A percentile compares a stretch with the other conserved stretches of the same genome.
These are phyloP conservation scores for Lodderomyces orthopsilosis DNA, from an alignment of 1,139 yeast species.

Conservation along the genomic window DNA sequence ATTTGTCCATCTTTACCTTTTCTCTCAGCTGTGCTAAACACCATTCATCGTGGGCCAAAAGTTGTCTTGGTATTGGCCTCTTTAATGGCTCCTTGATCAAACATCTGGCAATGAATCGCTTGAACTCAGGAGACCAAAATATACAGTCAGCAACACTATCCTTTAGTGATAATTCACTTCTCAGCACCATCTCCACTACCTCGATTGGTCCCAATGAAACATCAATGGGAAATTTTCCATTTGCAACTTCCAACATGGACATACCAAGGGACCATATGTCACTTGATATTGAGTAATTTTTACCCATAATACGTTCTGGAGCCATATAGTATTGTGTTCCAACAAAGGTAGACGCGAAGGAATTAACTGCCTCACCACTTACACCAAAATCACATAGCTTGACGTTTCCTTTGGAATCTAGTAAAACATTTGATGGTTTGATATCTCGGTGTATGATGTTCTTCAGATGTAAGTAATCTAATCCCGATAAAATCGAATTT, in stretches of 20 bases:
- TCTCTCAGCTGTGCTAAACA: conserved; percentile 13
- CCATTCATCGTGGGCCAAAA: conserved; percentile 43
- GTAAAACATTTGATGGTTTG: conserved; percentile 85
- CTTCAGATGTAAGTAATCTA: conserved; percentile 83
- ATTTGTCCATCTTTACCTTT: conserved; percentile 80
- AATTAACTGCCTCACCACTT: conserved; percentile 92
- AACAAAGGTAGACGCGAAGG: conserved; percentile 92
- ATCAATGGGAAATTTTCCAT: conserved; percentile 71
- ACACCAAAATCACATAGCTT: conserved; percentile 98
- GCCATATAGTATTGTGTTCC: conserved; percentile 99
- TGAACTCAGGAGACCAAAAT: conserved; percentile 78
- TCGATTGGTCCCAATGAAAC: conserved; percentile 72
- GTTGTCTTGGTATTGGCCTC: conserved; percentile 89
- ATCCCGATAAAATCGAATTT: conserved; percentile 76
- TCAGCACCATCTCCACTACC: conserved; percentile 73
- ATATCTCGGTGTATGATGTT: conserved; percentile 90
- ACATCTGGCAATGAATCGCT: conserved; percentile 78
- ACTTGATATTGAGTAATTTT: conserved; percentile 89
- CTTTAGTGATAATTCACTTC: conserved; percentile 70
- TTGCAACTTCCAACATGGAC: conserved; percentile 88
- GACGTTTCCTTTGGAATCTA: conserved; percentile 74
- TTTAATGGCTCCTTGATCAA: conserved; percentile 74
- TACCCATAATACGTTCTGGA: conserved; percentile 94
- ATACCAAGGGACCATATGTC: conserved; percentile 97
- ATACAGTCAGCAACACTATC: conserved; percentile 80